These are phyloP conservation scores for Hypoxylon sp. DNA, from an alignment of 2,329 filamentous ascomycete genomes.

Conservation along the genomic window DNA sequence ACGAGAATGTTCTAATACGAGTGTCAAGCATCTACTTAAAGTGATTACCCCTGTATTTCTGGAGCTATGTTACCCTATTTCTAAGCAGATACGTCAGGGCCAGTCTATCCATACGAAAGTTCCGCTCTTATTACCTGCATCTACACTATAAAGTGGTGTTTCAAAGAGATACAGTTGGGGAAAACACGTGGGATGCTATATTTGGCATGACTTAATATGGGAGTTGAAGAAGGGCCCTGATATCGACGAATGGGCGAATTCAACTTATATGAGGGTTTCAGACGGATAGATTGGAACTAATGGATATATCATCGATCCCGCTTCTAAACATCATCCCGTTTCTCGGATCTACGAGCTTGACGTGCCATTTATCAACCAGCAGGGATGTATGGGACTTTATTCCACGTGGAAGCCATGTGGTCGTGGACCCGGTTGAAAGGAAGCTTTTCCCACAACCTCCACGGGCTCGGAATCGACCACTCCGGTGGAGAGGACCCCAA, in stretches of 20 bases:
- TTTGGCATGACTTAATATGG: conserved; percentile 31
- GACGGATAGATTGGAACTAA: conserved; percentile 23
- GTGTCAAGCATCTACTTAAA: neutral
- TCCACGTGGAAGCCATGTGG: conserved; percentile 44
- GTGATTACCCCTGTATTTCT: neutral
- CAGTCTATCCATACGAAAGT: conserved; percentile 2
- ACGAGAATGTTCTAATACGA: conserved; percentile 9
- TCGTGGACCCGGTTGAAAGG: conserved; percentile 37
- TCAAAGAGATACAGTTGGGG: conserved; percentile 16
- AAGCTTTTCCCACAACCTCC: conserved; percentile 23
- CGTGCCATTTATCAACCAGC: neutral
- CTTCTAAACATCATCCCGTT: conserved; percentile 11
- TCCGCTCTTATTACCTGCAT: conserved; percentile 22
- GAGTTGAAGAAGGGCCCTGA: neutral
- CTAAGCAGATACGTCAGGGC: conserved; percentile 25
- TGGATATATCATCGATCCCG: conserved; percentile 22
- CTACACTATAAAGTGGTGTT: conserved; percentile 14
- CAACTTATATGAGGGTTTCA: conserved; percentile 15
- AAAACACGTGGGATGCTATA: conserved; percentile 41
- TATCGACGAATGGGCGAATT: conserved; percentile 11
- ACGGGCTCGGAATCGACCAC: conserved; percentile 31
- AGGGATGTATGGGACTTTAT: conserved; percentile 28
- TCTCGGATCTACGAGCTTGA: conserved; percentile 12
- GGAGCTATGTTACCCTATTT: conserved; percentile 1
- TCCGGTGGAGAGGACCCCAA: conserved; percentile 27